phyloP scores from a whole-genome alignment of 768 basidiomycete species.

The Agrocybe pediades region DNA sequence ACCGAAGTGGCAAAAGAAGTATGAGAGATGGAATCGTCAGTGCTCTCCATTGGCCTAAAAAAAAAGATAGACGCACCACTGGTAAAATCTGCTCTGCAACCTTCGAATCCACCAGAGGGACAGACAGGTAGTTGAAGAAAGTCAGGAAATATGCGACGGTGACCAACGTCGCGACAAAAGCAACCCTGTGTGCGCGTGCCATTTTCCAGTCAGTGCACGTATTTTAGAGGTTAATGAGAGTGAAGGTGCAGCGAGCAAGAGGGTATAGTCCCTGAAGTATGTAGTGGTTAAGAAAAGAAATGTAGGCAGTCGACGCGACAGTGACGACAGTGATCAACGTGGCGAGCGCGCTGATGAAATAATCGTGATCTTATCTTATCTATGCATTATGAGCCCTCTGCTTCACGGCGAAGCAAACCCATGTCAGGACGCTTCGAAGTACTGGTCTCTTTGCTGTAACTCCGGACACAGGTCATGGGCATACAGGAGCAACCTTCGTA shows the following conservation, averaged over 20 bases:
- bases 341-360: slow-evolving; percentile 13
- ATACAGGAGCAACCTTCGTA: no score
- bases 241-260: slow-evolving; percentile 12
- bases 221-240: slow-evolving; percentile 2
- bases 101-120: slow-evolving; percentile 53
- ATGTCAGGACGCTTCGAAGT: no score
- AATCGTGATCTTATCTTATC: slow-evolving; percentile 9
- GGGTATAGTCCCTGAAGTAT: neutral
- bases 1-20: no score
- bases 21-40: neutral
- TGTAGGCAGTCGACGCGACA: neutral
- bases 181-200: slow-evolving; percentile 64
- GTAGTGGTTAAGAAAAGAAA: slow-evolving; percentile 3
- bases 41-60: no score
- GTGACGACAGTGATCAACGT: slow-evolving; percentile 11
- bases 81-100: slow-evolving; percentile 55
- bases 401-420: neutral
- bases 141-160: slow-evolving; percentile 55
- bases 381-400: neutral
- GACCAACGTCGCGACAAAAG: slow-evolving; percentile 42
- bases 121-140: slow-evolving; percentile 52
- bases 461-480: no score
- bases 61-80: slow-evolving; percentile 45
- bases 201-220: slow-evolving; percentile 34
- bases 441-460: no score